phyloP scores from a whole-genome alignment of 805 yeast genomes.

The Lipomyces japonicus region DNA sequence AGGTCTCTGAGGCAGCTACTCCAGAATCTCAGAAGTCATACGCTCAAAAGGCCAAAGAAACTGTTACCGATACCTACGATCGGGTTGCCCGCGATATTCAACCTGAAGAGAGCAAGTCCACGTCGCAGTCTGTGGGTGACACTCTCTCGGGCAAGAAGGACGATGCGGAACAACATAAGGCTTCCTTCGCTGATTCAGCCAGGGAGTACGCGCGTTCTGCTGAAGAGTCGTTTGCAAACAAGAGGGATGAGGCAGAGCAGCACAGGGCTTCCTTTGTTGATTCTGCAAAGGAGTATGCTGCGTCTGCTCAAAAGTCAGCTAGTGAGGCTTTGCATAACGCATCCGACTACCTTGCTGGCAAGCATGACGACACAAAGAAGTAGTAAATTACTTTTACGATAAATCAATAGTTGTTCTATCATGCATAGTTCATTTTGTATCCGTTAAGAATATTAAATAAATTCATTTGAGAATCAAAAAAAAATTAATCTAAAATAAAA shows the following conservation, averaged over 20 bases:
- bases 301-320: conserved; percentile 57
- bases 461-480: no score
- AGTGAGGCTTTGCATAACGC: conserved; percentile 36
- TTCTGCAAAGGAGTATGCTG: conserved; percentile 42
- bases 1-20: conserved; percentile 59
- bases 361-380: conserved; percentile 11
- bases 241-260: conserved; percentile 51
- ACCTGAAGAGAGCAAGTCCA: conserved; percentile 67
- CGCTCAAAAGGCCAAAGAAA: conserved; percentile 67
- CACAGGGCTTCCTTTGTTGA: conserved; percentile 45
- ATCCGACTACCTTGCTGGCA: conserved; percentile 36
- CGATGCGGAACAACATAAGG: conserved; percentile 52
- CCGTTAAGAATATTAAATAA: no score
- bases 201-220: conserved; percentile 51
- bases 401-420: no score
- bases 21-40: conserved; percentile 69
- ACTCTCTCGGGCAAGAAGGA: conserved; percentile 50
- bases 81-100: conserved; percentile 53
- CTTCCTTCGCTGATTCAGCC: conserved; percentile 35
- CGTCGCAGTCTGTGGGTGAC: conserved; percentile 66
- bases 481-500: no score
- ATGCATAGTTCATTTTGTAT: no score
- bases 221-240: conserved; percentile 53
- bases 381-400: no score
- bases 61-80: conserved; percentile 64